Percentiles rank a stretch among this genome's conserved stretches.
Conservation (phyloP, 441 rosid genomes). For the Populus hybrid region DNA sequence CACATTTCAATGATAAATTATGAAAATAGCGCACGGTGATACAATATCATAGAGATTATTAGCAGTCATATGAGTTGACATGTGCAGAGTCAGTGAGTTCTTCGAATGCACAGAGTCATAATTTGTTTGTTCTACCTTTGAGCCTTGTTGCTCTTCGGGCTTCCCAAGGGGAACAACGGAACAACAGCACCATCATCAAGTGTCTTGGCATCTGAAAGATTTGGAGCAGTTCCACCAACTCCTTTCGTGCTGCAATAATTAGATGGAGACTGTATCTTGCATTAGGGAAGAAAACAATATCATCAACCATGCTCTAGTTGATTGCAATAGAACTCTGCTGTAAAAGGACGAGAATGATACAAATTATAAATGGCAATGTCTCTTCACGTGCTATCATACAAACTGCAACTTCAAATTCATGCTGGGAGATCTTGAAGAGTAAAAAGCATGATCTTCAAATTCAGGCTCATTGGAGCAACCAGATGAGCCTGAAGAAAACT, state of each 20-base stretch:
- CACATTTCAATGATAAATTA: neutral
- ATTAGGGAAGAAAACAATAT: neutral
- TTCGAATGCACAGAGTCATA: neutral
- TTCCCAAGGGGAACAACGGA: slow-evolving; percentile 82
- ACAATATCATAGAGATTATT: too few relatives aligned
- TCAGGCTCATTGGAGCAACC: neutral
- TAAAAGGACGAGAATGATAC: neutral
- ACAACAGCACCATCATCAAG: slow-evolving; percentile 64
- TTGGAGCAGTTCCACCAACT: slow-evolving; percentile 71
- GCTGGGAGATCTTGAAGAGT: neutral
- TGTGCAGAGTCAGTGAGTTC: neutral
- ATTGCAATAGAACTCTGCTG: neutral
- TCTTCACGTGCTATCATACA: neutral
- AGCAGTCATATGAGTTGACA: neutral
- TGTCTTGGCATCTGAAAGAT: slow-evolving; percentile 51
- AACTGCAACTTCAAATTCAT: slow-evolving; percentile 13
- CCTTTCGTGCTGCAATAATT: slow-evolving; percentile 68
- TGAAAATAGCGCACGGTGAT: neutral
- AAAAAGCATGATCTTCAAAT: neutral
- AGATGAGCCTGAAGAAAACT: slow-evolving; percentile 2
- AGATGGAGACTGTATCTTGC: slow-evolving; percentile 10
- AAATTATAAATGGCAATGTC: neutral
- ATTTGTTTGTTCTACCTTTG: slow-evolving; percentile 35
- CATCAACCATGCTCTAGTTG: neutral
- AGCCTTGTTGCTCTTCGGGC: slow-evolving; percentile 38